These are phyloP conservation scores for Exophiala spinifera DNA, from an alignment of 2,329 filamentous ascomycete species.

Conservation along the genomic window DNA sequence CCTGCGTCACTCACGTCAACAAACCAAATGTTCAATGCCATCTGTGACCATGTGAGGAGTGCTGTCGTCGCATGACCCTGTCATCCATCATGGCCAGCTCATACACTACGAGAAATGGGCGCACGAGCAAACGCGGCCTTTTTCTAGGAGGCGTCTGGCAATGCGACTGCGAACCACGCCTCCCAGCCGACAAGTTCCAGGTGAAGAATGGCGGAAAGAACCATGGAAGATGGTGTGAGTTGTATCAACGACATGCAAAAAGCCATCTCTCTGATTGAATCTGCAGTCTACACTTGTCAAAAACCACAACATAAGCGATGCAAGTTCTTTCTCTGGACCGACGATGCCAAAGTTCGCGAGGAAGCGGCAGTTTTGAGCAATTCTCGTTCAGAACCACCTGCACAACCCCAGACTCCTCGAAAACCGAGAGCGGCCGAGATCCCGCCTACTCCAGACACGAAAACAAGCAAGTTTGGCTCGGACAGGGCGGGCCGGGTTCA, in stretches of 20 bases:
- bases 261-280: neutral
- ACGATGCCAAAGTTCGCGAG: constrained; percentile 56
- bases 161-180: constrained; percentile 55
- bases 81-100: constrained; percentile 16
- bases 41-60: neutral
- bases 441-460: constrained; percentile 22
- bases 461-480: neutral
- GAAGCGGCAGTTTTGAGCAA: constrained; percentile 49
- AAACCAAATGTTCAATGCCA: constrained; percentile 3
- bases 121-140: constrained; percentile 35
- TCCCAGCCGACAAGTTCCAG: constrained; percentile 54
- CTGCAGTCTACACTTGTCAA: constrained; percentile 56
- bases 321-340: constrained; percentile 61
- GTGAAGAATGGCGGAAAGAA: constrained; percentile 58
- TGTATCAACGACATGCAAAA: constrained; percentile 3
- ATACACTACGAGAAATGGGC: constrained; percentile 23
- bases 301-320: constrained; percentile 49
- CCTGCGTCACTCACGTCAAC: constrained; percentile 21
- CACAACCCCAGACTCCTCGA: constrained; percentile 30
- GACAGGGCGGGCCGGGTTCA: neutral
- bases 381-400: constrained; percentile 44
- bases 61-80: neutral
- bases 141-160: constrained; percentile 48
- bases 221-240: constrained; percentile 53
- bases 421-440: constrained; percentile 9